phyloP scores from a whole-genome alignment of 2,329 filamentous ascomycete genomes.

The Fusarium nisikadoi region DNA sequence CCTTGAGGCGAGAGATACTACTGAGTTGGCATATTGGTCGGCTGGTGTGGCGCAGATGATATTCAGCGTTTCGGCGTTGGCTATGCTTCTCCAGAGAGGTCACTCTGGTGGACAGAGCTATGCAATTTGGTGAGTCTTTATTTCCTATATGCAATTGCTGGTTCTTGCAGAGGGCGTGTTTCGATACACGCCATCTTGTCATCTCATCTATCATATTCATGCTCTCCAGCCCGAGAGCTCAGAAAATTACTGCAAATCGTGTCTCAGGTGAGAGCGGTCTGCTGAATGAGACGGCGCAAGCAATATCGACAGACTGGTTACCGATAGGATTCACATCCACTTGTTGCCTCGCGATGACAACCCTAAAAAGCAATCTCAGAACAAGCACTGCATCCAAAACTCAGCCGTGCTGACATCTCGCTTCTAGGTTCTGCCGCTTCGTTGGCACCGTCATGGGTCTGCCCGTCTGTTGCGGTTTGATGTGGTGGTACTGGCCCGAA shows the following conservation, averaged over 20 bases:
- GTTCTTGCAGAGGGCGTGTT: constrained; percentile 24
- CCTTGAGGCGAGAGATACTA: constrained; percentile 56
- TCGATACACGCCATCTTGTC: neutral
- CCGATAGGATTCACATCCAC: neutral
- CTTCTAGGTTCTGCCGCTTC: constrained; percentile 55
- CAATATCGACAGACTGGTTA: neutral
- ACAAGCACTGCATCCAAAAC: neutral
- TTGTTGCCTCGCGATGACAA: neutral
- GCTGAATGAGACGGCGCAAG: neutral
- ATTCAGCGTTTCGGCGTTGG: constrained; percentile 53
- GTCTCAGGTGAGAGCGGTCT: constrained; percentile 17
- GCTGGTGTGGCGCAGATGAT: constrained; percentile 57
- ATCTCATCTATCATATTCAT: constrained; percentile 2
- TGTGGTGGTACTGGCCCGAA: constrained; percentile 64
- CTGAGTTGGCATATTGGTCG: constrained; percentile 62
- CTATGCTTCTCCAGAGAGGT: constrained; percentile 57
- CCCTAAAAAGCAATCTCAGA: neutral
- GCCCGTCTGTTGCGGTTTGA: constrained; percentile 50
- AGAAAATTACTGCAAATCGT: constrained; percentile 20
- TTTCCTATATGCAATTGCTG: constrained; percentile 25
- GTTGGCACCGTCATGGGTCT: constrained; percentile 57
- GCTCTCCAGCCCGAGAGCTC: neutral
- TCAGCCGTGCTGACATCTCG: constrained; percentile 25
- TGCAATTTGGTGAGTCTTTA: constrained; percentile 59
- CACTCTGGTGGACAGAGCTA: constrained; percentile 62